Conservation (phyloP, 1,284 basidiomycete genomes). For the Stygiomarasmius scandens region DNA sequence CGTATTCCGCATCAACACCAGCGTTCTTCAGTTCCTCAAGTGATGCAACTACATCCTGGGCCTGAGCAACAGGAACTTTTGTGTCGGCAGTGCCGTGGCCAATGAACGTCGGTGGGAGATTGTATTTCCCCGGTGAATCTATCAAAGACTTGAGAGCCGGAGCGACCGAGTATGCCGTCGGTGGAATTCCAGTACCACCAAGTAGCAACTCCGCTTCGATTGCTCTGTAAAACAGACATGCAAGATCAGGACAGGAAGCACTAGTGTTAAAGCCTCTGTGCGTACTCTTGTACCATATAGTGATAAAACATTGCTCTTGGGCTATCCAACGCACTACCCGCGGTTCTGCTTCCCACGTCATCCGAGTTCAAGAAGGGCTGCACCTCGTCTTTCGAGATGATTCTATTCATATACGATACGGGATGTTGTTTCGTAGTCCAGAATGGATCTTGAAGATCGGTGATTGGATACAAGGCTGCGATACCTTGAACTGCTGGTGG, state of each 20-base stretch:
- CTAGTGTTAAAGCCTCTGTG: background rate
- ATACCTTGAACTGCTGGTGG: slow-evolving; percentile 33
- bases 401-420: slow-evolving; percentile 32
- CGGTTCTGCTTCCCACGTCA: slow-evolving; percentile 24
- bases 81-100: slow-evolving; percentile 37
- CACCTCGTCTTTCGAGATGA: slow-evolving; percentile 32
- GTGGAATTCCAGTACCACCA: slow-evolving; percentile 32
- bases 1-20: slow-evolving; percentile 25
- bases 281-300: slow-evolving; percentile 44
- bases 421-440: slow-evolving; percentile 36
- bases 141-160: slow-evolving; percentile 25
- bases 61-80: slow-evolving; percentile 35
- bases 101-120: slow-evolving; percentile 34
- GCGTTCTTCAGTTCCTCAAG: slow-evolving; percentile 22
- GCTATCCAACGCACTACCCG: slow-evolving; percentile 27
- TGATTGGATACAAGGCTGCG: slow-evolving; percentile 39
- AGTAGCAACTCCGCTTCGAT: slow-evolving; percentile 33
- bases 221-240: slow-evolving; percentile 20
- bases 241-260: background rate
- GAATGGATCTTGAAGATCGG: slow-evolving; percentile 36
- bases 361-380: slow-evolving; percentile 32
- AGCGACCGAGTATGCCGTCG: slow-evolving; percentile 31
- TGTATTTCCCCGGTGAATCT: slow-evolving; percentile 18
- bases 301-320: slow-evolving; percentile 35
- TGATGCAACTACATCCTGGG: slow-evolving; percentile 33